Evolutionary conservation across 805 yeast genomes (phyloP).

Genomic region (Saccharomycopsis sp.): DNA sequence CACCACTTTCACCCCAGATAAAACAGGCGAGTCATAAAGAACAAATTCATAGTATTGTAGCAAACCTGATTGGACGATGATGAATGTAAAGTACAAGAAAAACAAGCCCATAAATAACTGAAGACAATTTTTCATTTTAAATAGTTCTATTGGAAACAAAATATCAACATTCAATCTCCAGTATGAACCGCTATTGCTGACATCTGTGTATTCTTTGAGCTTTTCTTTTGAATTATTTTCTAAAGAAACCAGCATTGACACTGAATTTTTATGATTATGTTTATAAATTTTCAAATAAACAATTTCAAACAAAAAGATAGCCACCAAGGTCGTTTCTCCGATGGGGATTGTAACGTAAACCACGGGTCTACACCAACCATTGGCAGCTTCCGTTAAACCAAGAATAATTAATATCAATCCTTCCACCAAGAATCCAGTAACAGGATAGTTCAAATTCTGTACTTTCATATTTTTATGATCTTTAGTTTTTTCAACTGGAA

Average conservation of each 20-base stretch:
- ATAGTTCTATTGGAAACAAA: slow-evolving; percentile 2
- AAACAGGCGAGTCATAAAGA: slow-evolving; percentile 3
- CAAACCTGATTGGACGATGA: neutral
- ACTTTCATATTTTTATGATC: slow-evolving; percentile 2
- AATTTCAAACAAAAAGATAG: slow-evolving; percentile 29
- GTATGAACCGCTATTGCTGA: neutral
- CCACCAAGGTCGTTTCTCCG: slow-evolving; percentile 29
- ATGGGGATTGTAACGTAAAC: slow-evolving; percentile 36
- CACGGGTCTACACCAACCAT: slow-evolving; percentile 13
- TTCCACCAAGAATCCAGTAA: slow-evolving; percentile 13
- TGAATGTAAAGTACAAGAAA: neutral
- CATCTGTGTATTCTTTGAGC: neutral
- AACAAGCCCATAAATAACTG: neutral
- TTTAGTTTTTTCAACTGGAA: slow-evolving; percentile 5
- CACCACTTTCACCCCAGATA: slow-evolving; percentile 8
- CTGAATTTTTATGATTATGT: neutral
- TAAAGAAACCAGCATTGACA: too few species aligned
- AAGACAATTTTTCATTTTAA: neutral
- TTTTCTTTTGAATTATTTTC: too few species aligned
- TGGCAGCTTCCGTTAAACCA: slow-evolving; percentile 17
- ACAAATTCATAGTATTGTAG: slow-evolving; percentile 2
- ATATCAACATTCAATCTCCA: slow-evolving; percentile 10
- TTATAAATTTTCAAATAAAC: slow-evolving; percentile 22
- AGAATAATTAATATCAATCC: slow-evolving; percentile 25
- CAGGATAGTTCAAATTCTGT: slow-evolving; percentile 9